These are phyloP conservation scores for Chloranthus sessilifolius DNA, from an alignment of 164 flowering plant species.

Conservation along the genomic window DNA sequence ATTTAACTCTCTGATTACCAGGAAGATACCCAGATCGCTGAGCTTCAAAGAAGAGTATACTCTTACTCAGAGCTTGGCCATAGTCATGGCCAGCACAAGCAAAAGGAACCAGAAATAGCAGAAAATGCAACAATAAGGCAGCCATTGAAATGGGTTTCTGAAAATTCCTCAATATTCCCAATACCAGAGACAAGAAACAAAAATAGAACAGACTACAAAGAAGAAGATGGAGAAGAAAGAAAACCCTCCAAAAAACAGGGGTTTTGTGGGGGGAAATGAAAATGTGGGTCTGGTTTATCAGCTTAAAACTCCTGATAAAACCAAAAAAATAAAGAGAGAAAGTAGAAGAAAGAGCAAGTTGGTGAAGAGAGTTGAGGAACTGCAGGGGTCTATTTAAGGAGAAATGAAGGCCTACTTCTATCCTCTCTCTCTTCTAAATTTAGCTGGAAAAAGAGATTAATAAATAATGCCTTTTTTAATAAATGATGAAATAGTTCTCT, in stretches of 20 bases:
- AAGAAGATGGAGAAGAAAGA: conserved; percentile 10
- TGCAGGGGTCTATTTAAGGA: no score
- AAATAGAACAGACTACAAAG: conserved; percentile 1
- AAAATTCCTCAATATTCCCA: conserved; percentile 28
- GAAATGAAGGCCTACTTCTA: no score
- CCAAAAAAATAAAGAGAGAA: no score
- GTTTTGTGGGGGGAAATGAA: conserved; percentile 7
- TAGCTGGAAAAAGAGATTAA: no score
- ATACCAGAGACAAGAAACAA: background rate
- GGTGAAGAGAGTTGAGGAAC: no score
- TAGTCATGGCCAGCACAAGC: conserved; percentile 78
- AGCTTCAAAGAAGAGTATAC: conserved; percentile 90
- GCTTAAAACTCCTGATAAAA: conserved; percentile 23
- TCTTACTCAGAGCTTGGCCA: conserved; percentile 69
- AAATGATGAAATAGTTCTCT: no score
- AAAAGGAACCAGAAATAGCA: conserved; percentile 36
- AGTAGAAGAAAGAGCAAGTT: no score
- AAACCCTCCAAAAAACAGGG: background rate
- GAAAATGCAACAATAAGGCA: conserved; percentile 28
- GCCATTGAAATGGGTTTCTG: conserved; percentile 25
- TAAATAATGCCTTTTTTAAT: no score
- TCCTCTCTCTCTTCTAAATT: no score
- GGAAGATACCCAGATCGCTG: conserved; percentile 97
- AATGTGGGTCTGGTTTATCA: conserved; percentile 48
- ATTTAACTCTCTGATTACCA: conserved; percentile 61